These are phyloP conservation scores for Metroxylon sagu DNA, from an alignment of 176 grass and related monocot species.

Conservation along the genomic window DNA sequence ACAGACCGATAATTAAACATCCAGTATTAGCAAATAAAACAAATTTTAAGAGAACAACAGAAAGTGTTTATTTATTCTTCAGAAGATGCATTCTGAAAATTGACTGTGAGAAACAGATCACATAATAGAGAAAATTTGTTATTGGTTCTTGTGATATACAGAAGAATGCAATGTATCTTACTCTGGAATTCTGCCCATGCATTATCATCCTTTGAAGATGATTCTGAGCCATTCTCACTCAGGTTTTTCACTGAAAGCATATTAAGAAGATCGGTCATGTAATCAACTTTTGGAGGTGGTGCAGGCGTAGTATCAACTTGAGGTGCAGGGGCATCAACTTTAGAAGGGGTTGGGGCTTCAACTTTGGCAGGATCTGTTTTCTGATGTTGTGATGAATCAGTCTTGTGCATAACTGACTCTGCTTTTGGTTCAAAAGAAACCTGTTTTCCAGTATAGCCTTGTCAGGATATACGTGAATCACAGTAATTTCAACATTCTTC, in stretches of 20 bases:
- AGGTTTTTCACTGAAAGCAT: constrained; percentile 74
- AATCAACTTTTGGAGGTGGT: constrained; percentile 74
- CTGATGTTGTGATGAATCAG: constrained; percentile 38
- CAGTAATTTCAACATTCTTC: no score
- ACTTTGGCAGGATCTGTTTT: constrained; percentile 37
- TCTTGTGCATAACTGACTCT: constrained; percentile 46
- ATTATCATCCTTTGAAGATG: constrained; percentile 67
- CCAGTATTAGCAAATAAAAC: no score
- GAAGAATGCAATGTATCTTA: constrained; percentile 34
- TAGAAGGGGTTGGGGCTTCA: constrained; percentile 23
- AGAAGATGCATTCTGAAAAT: no score
- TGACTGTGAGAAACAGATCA: no score
- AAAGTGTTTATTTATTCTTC: no score
- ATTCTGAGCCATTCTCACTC: constrained; percentile 47
- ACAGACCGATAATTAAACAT: no score
- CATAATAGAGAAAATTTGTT: no score
- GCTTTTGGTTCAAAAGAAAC: constrained; percentile 42
- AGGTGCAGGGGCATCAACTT: constrained; percentile 21
- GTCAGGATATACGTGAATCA: background rate
- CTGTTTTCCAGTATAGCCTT: constrained; percentile 30
- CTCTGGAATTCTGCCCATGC: constrained; percentile 87
- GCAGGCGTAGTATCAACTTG: background rate
- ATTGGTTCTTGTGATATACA: no score
- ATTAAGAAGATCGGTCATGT: constrained; percentile 80
- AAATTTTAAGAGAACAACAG: no score